Percentiles rank a stretch among this genome's conserved stretches.
These are phyloP conservation scores for Fusarium sp. DNA, from an alignment of 2,329 filamentous ascomycete species.

Conservation along the genomic window DNA sequence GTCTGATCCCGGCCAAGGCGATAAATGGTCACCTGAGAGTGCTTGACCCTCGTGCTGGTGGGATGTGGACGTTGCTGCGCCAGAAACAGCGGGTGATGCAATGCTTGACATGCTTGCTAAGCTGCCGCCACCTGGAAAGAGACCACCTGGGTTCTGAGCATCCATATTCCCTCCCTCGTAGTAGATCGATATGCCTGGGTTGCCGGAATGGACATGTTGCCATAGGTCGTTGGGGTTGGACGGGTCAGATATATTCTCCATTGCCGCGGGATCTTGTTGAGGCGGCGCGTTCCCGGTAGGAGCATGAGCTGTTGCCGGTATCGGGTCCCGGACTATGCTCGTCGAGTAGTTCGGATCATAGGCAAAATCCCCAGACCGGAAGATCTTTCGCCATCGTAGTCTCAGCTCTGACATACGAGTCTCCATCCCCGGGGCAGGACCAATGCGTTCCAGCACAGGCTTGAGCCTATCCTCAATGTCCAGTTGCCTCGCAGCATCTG, in stretches of 20 bases:
- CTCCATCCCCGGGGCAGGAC: conserved; percentile 40
- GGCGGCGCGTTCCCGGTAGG: not conserved
- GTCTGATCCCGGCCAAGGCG: conserved; percentile 27
- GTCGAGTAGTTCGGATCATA: conserved; percentile 13
- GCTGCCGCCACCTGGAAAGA: conserved; percentile 27
- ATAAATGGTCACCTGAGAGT: conserved; percentile 3
- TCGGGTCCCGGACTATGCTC: conserved; percentile 13
- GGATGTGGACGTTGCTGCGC: conserved; percentile 6
- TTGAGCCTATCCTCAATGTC: conserved; percentile 40
- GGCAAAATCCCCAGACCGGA: conserved; percentile 24
- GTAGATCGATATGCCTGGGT: conserved; percentile 26
- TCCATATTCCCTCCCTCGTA: conserved; percentile 28
- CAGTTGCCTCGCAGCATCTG: conserved; percentile 33
- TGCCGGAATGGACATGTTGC: conserved; percentile 21
- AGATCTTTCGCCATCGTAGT: conserved; percentile 37
- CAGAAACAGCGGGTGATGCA: conserved; percentile 34
- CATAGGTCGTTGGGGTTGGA: conserved; percentile 14
- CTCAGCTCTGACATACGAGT: conserved; percentile 39
- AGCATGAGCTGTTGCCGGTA: not conserved
- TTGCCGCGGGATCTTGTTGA: not conserved
- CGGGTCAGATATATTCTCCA: not conserved
- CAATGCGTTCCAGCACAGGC: conserved; percentile 37
- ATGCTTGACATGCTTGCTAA: conserved; percentile 33
- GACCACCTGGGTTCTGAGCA: not conserved
- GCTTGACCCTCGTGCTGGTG: conserved; percentile 7